Base-by-base conservation (phyloP, 768 basidiomycete genomes). In the Termitomyces sp. region DNA sequence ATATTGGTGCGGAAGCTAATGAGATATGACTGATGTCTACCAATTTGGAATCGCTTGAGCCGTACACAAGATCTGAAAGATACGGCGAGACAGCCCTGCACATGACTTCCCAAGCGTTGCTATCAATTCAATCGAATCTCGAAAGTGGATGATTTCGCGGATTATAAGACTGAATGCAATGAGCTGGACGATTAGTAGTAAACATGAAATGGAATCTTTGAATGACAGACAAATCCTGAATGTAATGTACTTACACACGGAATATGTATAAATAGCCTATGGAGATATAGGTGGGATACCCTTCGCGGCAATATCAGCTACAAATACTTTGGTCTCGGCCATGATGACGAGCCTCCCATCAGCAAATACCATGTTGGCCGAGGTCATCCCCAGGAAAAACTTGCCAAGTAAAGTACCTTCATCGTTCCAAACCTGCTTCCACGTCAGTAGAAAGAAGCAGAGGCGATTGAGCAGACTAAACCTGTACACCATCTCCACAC, bases 401-500 rank as follows among this genome's bases (percentile, higher is more conserved):
- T 88, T 87, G 10, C 85, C 84, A 1, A 88, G 69, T 1, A 88
- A 71, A 1, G 73, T 77, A 0, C 86, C 86, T 19, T 76, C 64
- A 10, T 71, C 53, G 62, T 77, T 75, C 78, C 81, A 84, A 5
- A 86, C 81, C 78, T 80, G 53, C 32, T 6, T 30, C 10, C 12
- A 49, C 24, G 19, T 51, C 32, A 51, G 48, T 52, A 34, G 32
- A 34, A 34, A 24, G n/a, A 49, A 45, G 34, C 28, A 26, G 15
- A 53, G 21, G 5, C 32, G 28, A 26, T 43, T 30, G 22, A 30
- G 26, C 46, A 45, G 42, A 34, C 38, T 73, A 52, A 40, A 83
- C 84, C 30, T 88, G 80, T 0, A 81, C 77, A 35, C 87, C 88
- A 55, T 90, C 88, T n/a, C 81, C 86, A 54, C 80, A 82, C 1